Conservation (phyloP, 768 basidiomycete species). For the Termitomyces sp. region DNA sequence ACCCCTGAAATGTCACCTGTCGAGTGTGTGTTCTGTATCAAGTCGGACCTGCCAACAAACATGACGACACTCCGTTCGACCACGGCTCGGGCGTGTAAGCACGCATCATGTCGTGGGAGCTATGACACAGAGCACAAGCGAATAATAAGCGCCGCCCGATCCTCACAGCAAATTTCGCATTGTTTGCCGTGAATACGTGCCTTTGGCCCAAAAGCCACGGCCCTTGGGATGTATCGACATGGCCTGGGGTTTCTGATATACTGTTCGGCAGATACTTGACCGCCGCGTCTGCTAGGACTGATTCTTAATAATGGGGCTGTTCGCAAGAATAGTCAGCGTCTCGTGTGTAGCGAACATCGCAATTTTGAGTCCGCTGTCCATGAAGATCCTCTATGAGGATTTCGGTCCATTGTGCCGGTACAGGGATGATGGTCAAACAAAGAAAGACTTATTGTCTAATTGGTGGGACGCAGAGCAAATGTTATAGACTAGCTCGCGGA, state of each 20-base stretch:
- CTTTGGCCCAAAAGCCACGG: constrained; percentile 13
- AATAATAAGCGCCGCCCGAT: constrained; percentile 14
- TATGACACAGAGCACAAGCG: neutral
- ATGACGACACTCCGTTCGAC: neutral
- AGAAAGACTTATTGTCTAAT: neutral
- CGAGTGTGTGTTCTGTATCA: too few relatives aligned
- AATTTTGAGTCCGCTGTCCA: constrained; percentile 31
- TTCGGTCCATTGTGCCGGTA: neutral
- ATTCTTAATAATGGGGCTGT: too few relatives aligned
- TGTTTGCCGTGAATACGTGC: constrained; percentile 1
- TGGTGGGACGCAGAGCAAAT: too few relatives aligned
- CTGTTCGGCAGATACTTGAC: constrained; percentile 17
- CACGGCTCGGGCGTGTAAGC: neutral
- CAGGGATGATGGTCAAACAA: neutral
- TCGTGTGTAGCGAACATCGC: constrained; percentile 49
- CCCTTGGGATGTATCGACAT: constrained; percentile 8
- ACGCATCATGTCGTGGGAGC: neutral
- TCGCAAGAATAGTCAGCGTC: constrained; percentile 28
- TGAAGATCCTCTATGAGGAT: neutral
- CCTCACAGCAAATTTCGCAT: constrained; percentile 25
- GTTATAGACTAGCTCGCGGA: constrained; percentile 5
- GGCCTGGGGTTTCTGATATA: constrained; percentile 25
- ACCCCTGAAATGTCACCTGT: neutral
- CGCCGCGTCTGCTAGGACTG: too few relatives aligned
- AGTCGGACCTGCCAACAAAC: neutral